A percentile compares a stretch with the other conserved stretches of the same genome.
phyloP scores from a whole-genome alignment of 1,139 yeast genomes.

The Kluyveromyces marxianus region DNA sequence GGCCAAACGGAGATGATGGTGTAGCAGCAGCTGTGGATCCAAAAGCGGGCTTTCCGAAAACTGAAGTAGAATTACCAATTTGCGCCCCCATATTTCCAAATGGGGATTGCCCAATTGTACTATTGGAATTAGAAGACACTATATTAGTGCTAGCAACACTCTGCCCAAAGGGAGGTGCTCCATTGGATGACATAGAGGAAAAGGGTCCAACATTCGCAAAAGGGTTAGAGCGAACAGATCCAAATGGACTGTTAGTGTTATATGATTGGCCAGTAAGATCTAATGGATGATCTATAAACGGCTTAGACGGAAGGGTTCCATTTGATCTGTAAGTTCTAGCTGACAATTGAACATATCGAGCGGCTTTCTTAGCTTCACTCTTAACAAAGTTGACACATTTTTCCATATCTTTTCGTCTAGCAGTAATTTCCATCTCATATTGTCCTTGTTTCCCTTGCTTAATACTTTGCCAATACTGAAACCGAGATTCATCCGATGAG shows the following conservation, averaged over 20 bases:
- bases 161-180: background rate
- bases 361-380: slow-evolving; percentile 43
- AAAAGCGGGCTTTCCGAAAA: slow-evolving; percentile 23
- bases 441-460: slow-evolving; percentile 33
- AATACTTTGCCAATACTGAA: slow-evolving; percentile 40
- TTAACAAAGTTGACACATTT: slow-evolving; percentile 36
- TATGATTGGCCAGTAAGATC: slow-evolving; percentile 20
- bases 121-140: background rate
- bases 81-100: slow-evolving; percentile 8
- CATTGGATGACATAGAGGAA: background rate
- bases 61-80: slow-evolving; percentile 8
- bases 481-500: slow-evolving; percentile 50
- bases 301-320: slow-evolving; percentile 28
- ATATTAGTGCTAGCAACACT: background rate
- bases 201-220: slow-evolving; percentile 1
- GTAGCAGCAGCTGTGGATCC: slow-evolving; percentile 13
- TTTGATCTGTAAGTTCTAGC: slow-evolving; percentile 31
- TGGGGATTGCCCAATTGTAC: slow-evolving; percentile 6
- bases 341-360: slow-evolving; percentile 48
- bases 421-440: slow-evolving; percentile 36
- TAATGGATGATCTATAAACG: slow-evolving; percentile 36
- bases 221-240: slow-evolving; percentile 7
- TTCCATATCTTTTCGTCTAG: slow-evolving; percentile 42
- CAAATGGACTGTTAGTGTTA: slow-evolving; percentile 13
- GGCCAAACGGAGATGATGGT: slow-evolving; percentile 1